Evolutionary conservation across 2,329 filamentous ascomycete species (phyloP).

Genomic region (Didymella pinodella): DNA sequence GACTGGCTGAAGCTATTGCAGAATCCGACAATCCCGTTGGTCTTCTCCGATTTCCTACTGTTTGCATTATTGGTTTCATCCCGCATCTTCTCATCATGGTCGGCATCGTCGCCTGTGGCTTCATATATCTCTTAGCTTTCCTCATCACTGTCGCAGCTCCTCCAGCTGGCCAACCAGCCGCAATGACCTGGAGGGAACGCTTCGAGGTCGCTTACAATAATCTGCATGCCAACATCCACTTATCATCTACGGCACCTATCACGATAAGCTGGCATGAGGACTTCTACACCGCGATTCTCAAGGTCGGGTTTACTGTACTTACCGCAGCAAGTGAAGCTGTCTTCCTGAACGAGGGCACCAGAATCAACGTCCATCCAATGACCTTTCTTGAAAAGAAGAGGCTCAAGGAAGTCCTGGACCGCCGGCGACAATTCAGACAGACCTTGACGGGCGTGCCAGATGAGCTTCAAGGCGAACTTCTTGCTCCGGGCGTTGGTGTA

Average conservation of each 20-base stretch:
- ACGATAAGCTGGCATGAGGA: slow-evolving; percentile 88
- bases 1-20: slow-evolving; percentile 48
- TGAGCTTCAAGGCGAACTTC: slow-evolving; percentile 53
- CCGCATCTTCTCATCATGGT: slow-evolving; percentile 87
- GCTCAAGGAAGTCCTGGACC: slow-evolving; percentile 74
- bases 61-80: slow-evolving; percentile 93
- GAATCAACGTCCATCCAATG: slow-evolving; percentile 74
- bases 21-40: slow-evolving; percentile 64
- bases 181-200: slow-evolving; percentile 64
- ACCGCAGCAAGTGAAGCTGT: slow-evolving; percentile 96
- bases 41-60: slow-evolving; percentile 86
- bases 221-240: slow-evolving; percentile 88
- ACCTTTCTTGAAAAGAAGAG: slow-evolving; percentile 95
- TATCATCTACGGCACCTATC: slow-evolving; percentile 71
- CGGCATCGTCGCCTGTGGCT: slow-evolving; percentile 77
- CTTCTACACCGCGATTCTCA: slow-evolving; percentile 89
- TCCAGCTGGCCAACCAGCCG: slow-evolving; percentile 59
- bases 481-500: slow-evolving; percentile 46
- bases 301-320: slow-evolving; percentile 85
- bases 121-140: slow-evolving; percentile 81
- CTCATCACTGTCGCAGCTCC: slow-evolving; percentile 75
- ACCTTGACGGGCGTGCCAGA: slow-evolving; percentile 50
- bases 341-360: slow-evolving; percentile 87
- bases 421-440: slow-evolving; percentile 51
- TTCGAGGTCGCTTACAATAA: slow-evolving; percentile 79